Evolutionary conservation across 139 green algal genomes (phyloP), one percentile per base, ranked within the genome.

Genomic region (Raphidocelis subcapitata): DNA sequence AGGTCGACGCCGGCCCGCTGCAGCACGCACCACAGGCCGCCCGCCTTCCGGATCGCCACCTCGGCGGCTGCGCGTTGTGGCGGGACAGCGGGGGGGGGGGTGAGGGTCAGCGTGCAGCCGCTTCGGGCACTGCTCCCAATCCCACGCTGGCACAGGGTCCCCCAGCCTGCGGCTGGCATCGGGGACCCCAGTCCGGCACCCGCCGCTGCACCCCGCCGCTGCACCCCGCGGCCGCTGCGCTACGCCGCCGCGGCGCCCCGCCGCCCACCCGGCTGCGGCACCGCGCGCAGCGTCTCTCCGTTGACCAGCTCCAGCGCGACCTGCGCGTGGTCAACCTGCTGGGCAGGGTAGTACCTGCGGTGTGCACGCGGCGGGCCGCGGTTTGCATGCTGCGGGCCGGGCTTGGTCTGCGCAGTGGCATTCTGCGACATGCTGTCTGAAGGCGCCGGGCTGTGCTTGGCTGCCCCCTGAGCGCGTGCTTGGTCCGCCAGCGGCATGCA

Each of bases 21-120:
- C 67, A 95, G 75, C 26, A 94, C 72, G 12, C 71, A 63, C 15
- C 41, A 10, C 35, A 93, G 73, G 28, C 90, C 90, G 23, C 90
- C 90, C 26, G 82, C 90, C 28, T 52, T 59, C 0, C 8, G 35
- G 31, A 92, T 74, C 0, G 83, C 83, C 23, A 88, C 81, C 49
- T 92, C 86, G 2, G 87, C 86, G 8, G 84, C 65, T 55, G 75
- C 64, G 51, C 89, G 79, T 41, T 85, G 69, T 1, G 1, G 3
- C 3, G 5, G 26, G 47, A 68, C 12, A 15, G 47, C 62, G 8
- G 5, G n/a, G 1, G 24, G 26, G 28, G 5, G 54, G n/a, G n/a
- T n/a, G n/a, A n/a, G n/a, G n/a, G n/a, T n/a, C n/a, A n/a, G n/a
- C n/a, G n/a, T n/a, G n/a, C n/a, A n/a, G n/a, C n/a, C n/a, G n/a